Base-by-base conservation (phyloP, 331 rosid genomes). In the Malus hybrid region DNA sequence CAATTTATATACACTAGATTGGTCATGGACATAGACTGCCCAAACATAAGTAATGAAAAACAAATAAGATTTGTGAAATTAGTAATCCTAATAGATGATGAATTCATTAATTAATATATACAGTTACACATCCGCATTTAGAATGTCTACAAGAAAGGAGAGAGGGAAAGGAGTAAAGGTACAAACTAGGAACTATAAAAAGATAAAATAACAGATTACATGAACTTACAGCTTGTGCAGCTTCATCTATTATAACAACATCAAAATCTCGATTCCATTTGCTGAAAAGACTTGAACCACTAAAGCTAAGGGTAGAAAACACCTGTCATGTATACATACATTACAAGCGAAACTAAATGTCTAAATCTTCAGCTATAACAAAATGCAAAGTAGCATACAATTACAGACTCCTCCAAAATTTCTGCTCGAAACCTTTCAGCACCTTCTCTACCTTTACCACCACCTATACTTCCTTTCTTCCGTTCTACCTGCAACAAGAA, bases 211-310 rank as follows among this genome's bases (percentile, higher is more conserved):
- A 55, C 72, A 16, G 65, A 73, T 31, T 78, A 69, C 34, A 19
- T 7, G 29, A 65, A 82, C 99, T 90, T 88, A 94, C 99, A 83
- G 99, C 97, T 82, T 94, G 97, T 56, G 95, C 99, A 77, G 99
- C 97, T 86, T 94, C 97, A 74, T 94, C 97, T 87, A 94, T 94
- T 71, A 94, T 90, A 63, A 91, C 97, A 75, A 88, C 97, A 79
- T 94, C 97, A 84, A 94, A 94, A 70, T 87, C 84, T 50, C 92
- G 90, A 79, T 82, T 87, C 80, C 86, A 85, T 84, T 87, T 91
- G 82, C 91, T 87, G 85, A 86, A 94, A 70, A 86, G 63, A 59
- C 87, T 75, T 50, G 94, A 90, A 75, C 94, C 94, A 67, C 99
- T 94, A 80, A 89, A 90, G 85, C 99, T 94, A 77, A 92, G 96